These are phyloP conservation scores for Marsdenia floribunda DNA, from an alignment of 257 asterid species.

Conservation along the genomic window DNA sequence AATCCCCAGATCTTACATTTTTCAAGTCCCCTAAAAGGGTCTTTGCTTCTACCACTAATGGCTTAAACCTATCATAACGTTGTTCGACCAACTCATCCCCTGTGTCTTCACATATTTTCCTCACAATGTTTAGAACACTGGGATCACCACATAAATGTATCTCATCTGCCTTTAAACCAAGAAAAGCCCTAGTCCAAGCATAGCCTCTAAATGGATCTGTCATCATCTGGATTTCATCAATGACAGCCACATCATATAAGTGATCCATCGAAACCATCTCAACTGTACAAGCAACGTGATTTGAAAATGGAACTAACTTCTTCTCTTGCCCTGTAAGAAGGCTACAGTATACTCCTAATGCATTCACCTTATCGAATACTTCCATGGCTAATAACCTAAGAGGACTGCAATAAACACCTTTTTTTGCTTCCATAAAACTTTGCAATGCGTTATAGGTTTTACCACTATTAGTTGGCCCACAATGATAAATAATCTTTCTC, in stretches of 20 bases:
- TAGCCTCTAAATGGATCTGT: conserved; percentile 77
- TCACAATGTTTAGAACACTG: conserved; percentile 66
- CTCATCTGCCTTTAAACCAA: conserved; percentile 91
- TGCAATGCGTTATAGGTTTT: conserved; percentile 92
- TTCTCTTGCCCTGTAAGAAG: conserved; percentile 86
- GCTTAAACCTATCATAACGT: conserved; percentile 74
- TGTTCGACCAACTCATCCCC: conserved; percentile 85
- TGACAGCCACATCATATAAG: conserved; percentile 84
- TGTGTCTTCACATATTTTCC: conserved; percentile 61
- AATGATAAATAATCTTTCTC: conserved; percentile 75
- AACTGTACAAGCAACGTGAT: conserved; percentile 92
- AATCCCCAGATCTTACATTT: conserved; percentile 81
- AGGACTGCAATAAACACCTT: conserved; percentile 92
- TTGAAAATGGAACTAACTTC: conserved; percentile 76
- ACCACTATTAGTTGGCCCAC: conserved; percentile 98
- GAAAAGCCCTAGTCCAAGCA: conserved; percentile 95
- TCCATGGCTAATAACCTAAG: conserved; percentile 95
- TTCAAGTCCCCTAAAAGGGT: conserved; percentile 77
- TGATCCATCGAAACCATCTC: conserved; percentile 86
- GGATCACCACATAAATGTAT: conserved; percentile 98
- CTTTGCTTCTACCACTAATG: conserved; percentile 90
- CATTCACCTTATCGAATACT: conserved; percentile 91
- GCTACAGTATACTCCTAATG: conserved; percentile 82
- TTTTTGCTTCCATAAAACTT: conserved; percentile 91
- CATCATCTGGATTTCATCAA: conserved; percentile 96